Base-by-base conservation (phyloP, 2,329 filamentous ascomycete genomes). In the Fusarium dlaminii region DNA sequence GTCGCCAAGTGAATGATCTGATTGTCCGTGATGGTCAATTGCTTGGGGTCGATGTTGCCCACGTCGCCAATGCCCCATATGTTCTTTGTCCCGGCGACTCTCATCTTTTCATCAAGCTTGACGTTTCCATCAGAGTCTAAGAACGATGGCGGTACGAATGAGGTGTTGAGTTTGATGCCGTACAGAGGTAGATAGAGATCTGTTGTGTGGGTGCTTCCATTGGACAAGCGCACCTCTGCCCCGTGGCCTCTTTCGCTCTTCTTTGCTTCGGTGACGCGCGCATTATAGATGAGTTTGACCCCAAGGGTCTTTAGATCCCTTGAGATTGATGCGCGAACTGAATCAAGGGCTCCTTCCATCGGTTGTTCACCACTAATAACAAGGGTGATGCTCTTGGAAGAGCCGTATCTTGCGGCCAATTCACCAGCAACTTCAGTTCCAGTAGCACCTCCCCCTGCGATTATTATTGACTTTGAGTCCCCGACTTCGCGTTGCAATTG, bases 111-210 rank as follows among this genome's bases (percentile, higher is more conserved):
- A 45, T 83, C 81, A 18, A 83, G 79, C 8, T 77, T 76, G 22
- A 87, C 52, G 32, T 79, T 81, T 1, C 82, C 81, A 0, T 59
- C 29, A 5, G 69, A 45, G 39, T 84, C 82, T 8, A 83, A 68
- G 49, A 86, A 76, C 3, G 73, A 48, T 0, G 65, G 43, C 0
- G 85, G 82, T 17, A 83, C 63, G 62, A 86, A 87, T 0, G 77
- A 72, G 0, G 82, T 84, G 77, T 88, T 89, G 54, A 83, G 79
- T 2, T 75, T 65, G 20, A 84, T 66, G 42, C 87, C 87, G 63
- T 83, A 81, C 0, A 86, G 82, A 2, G 87, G 85, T 6, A 89
- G 78, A 74, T 86, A 84, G 39, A 87, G 74, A 24, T 83, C 82
- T 45, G 81, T 75, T 6, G 72, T 77, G 51, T 79, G 69, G 8